These are phyloP conservation scores for Pseudogymnoascus sp. DNA, from an alignment of 2,329 filamentous ascomycete genomes.

Conservation along the genomic window DNA sequence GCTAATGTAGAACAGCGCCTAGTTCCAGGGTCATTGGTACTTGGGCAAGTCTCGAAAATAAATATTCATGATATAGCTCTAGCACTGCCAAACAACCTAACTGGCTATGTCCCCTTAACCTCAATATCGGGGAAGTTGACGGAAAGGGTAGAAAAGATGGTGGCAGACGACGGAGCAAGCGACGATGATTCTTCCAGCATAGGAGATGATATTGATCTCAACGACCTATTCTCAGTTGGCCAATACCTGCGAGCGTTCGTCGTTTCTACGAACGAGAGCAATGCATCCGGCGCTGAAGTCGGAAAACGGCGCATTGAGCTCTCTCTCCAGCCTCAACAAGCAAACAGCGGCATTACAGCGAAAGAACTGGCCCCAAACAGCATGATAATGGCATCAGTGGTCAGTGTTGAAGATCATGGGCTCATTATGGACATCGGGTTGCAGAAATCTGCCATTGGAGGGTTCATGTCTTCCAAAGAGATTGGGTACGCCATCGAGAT, in stretches of 20 bases:
- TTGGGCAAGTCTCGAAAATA: constrained; percentile 79
- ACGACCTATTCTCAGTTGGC: constrained; percentile 68
- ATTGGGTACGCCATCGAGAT: constrained; percentile 59
- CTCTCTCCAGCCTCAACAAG: constrained; percentile 68
- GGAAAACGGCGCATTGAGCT: constrained; percentile 78
- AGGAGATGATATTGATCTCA: constrained; percentile 60
- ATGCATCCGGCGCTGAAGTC: constrained; percentile 44
- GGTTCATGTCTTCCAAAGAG: constrained; percentile 81
- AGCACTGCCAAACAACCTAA: constrained; percentile 85
- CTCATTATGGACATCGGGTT: constrained; percentile 88
- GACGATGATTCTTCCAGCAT: constrained; percentile 34
- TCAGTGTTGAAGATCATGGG: constrained; percentile 93
- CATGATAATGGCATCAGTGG: constrained; percentile 79
- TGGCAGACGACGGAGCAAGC: constrained; percentile 50
- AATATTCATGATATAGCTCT: constrained; percentile 71
- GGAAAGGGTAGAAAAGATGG: constrained; percentile 59
- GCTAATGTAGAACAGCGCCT: constrained; percentile 52
- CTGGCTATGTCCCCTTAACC: constrained; percentile 84
- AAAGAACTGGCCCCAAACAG: constrained; percentile 67
- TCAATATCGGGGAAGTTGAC: constrained; percentile 78
- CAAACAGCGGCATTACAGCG: constrained; percentile 67
- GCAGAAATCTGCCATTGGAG: constrained; percentile 58
- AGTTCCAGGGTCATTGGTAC: constrained; percentile 74
- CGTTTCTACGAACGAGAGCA: constrained; percentile 65
- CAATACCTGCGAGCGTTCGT: constrained; percentile 86